Percentiles rank a stretch among this genome's conserved stretches.
Conservation (phyloP, 2,329 filamentous ascomycete species). For the Macroventuria anomochaeta region DNA sequence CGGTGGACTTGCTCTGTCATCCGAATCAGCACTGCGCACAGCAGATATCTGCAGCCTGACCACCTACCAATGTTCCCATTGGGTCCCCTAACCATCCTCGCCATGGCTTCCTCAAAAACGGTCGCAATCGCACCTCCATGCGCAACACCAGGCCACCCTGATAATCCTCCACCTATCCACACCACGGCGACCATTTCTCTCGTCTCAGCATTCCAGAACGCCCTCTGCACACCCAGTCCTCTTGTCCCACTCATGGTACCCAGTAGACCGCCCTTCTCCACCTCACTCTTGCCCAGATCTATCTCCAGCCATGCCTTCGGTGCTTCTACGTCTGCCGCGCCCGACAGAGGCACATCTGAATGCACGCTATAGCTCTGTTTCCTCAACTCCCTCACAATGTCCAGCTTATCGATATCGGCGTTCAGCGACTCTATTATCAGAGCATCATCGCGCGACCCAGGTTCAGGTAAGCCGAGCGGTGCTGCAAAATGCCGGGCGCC, state of each 20-base stretch:
- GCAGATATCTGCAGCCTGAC: background rate
- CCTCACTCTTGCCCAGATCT: constrained; percentile 33
- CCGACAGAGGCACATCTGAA: constrained; percentile 29
- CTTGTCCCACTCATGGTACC: constrained; percentile 45
- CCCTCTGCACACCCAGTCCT: constrained; percentile 60
- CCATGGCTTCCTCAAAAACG: constrained; percentile 71
- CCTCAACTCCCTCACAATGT: constrained; percentile 43
- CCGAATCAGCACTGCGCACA: background rate
- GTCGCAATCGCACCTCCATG: constrained; percentile 76
- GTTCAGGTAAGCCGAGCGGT: constrained; percentile 33
- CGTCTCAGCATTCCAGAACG: constrained; percentile 68
- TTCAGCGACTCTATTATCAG: constrained; percentile 34
- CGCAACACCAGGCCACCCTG: constrained; percentile 74
- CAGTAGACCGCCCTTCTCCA: constrained; percentile 36
- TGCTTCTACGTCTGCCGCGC: constrained; percentile 24
- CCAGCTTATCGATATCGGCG: constrained; percentile 39
- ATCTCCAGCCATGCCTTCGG: constrained; percentile 41
- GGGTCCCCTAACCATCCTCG: constrained; percentile 67
- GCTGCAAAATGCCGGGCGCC: constrained; percentile 34
- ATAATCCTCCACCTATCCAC: constrained; percentile 68
- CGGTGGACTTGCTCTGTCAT: constrained; percentile 33
- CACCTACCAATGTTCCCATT: constrained; percentile 35
- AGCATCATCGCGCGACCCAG: constrained; percentile 40
- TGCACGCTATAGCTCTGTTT: constrained; percentile 36
- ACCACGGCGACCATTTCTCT: constrained; percentile 68